Base-by-base conservation (phyloP, 2,329 filamentous ascomycete species). In the Penicillium digitatum region DNA sequence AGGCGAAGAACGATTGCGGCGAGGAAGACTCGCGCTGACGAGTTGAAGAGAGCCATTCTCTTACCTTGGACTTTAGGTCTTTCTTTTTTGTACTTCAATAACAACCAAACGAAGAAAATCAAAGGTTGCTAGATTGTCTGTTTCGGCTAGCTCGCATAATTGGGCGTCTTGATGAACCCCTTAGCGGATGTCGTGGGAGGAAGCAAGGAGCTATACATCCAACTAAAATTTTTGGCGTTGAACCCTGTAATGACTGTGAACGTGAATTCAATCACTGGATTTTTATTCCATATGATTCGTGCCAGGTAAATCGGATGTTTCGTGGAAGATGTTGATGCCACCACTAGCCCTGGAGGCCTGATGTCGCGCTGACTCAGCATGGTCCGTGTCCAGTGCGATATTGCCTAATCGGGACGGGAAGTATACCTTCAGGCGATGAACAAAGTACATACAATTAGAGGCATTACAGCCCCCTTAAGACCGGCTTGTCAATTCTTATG, bases 1-100 rank as follows among this genome's bases (percentile, higher is more conserved):
- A 84, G 70, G 57, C 94, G 89, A 24, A 99, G 82, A 45, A 86
- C 66, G 51, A 86, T 65, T 11, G 76, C 73, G 22, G 65, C 62
- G 31, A 68, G 47, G 50, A 77, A 72, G 16, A 78, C 63, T 7
- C 66, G 61, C 10, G 63, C 50, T 5, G 72, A 61, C 2, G 69
- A 72, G 40, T 63, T 57, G 52, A 76, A 73, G 24, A 74, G 56
- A 26, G 55, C 52, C 62, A 63, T 64, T 20, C 22, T 55, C 31
- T 35, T 35, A 16, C 20, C 9, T 18, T 22, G 3, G 6, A 5
- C 18, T 22, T 6, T 18, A 14, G 14, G 7, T 7, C 20, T 22
- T 8, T 5, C 1, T 39, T 22, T 10, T 34, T 34, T 11, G 16
- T 18, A 10, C 12, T 22, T 27, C 9, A 6, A 29, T 31, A 8